Base-by-base conservation (phyloP, 768 basidiomycete species). In the Rhodotorula kratochvilovae region DNA sequence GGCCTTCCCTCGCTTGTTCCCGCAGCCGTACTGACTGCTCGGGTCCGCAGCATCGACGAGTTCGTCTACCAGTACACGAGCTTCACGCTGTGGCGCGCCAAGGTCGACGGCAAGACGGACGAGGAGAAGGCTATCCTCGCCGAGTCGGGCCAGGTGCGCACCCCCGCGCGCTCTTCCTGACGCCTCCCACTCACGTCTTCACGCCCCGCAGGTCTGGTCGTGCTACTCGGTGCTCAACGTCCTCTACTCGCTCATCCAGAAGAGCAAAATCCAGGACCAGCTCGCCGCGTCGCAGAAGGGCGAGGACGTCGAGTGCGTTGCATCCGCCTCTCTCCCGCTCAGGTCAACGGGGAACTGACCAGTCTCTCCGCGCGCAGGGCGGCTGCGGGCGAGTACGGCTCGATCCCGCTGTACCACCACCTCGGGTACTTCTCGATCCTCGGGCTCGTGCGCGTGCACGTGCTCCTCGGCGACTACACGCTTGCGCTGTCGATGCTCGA, bases 51-150 rank as follows among this genome's bases (percentile, higher is more conserved):
- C 80, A 88, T 95, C 78, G 92, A 95, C 82, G 92, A 94, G 77
- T 94, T 94, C 80, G 95, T 97, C 76, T 99, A 96, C 82, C 95
- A 99, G 80, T 99, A 93, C 83, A 93, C 95, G 79, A 90, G 90
- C 2, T 98, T 96, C 82, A 91, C 91, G 75, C 87, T 90, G 50
- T 98, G 92, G 89, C 84, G 92, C 63, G 88, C 89, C 27, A 92
- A 90, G 77, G 84, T 57, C 42, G 29, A 56, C 10, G 84, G 84
- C 61, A 97, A 96, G 82, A 86, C 88, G 0, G 92, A 92, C 51
- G 95, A 98, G 76, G 94, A 98, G 80, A 84, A 93, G 50, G 78
- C 84, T 60, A 85, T 92, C 84, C 85, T 98, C 33, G 87, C 85
- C 7, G 91, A 92, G 50, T 88, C 87, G 51, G 86, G 86, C 80